phyloP scores from a whole-genome alignment of 768 basidiomycete genomes.

The Rhodosporidiobolus odoratus region DNA sequence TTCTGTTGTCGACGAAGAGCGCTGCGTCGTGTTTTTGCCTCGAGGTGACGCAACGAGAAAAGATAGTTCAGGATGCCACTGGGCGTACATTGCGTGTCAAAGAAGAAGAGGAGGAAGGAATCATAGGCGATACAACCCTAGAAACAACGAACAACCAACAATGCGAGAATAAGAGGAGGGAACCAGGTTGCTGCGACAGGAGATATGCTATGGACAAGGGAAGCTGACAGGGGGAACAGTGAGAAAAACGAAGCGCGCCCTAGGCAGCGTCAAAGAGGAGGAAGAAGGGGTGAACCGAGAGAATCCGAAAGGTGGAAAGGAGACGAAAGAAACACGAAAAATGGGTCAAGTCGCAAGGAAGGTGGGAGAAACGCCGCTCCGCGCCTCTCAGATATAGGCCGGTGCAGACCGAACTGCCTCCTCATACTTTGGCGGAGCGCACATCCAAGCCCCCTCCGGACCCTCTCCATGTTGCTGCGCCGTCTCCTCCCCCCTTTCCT shows the following conservation, averaged over 20 bases:
- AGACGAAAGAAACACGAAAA: not conserved
- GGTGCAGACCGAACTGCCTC: constrained; percentile 35
- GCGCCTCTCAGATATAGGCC: constrained; percentile 32
- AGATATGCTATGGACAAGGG: not conserved
- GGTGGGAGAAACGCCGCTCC: not conserved
- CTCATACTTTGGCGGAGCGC: constrained; percentile 38
- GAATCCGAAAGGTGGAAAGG: not conserved
- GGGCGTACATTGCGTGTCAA: no score
- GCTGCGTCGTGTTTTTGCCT: not conserved
- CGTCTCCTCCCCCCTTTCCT: constrained; percentile 39
- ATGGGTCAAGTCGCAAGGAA: not conserved
- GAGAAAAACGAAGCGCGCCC: not conserved
- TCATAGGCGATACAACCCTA: no score
- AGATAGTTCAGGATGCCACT: no score
- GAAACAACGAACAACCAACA: not conserved
- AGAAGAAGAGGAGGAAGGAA: no score
- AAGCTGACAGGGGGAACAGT: not conserved
- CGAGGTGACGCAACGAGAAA: no score
- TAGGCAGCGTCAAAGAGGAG: not conserved
- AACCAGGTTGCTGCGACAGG: not conserved
- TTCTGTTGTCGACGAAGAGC: no score
- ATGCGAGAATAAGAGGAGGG: not conserved
- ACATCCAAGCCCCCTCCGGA: constrained; percentile 39
- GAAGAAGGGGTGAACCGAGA: not conserved
- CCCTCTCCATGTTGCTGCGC: constrained; percentile 30